Base-by-base conservation (phyloP, 2,329 filamentous ascomycete species). In the Monosporascus sp. region DNA sequence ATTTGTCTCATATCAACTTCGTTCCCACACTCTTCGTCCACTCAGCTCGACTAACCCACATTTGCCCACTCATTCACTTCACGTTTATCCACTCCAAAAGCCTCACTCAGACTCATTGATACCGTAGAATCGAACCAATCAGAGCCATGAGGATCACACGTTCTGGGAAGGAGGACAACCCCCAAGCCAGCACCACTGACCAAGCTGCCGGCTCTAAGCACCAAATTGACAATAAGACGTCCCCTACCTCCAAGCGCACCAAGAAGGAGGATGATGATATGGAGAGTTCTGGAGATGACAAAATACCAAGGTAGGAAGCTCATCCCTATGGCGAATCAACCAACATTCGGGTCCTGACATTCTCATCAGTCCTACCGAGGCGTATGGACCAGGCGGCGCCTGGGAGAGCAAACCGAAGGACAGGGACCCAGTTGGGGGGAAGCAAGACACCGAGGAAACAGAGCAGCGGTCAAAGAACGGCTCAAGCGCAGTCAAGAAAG, bases 241-340 rank as follows among this genome's bases (percentile, higher is more conserved):
- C 72, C 1, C 68, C 72, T 24, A 58, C 71, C 45, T 58, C 71
- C 14, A 76, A 78, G 61, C 72, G 72, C 24, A 65, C 67, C n/a
- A 70, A 67, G 52, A 67, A 62, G 50, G 59, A 57, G 9, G 55
- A 62, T 14, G 56, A 55, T 15, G 73, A 71, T 57, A 72, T 75
- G 54, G 79, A 83, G 62, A 74, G 74, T 59, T 80, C 77, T 0
- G 71, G 82, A 36, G 79, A 83, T 54, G 77, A 81, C 57, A 75
- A 72, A 1, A 66, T 80, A 43, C 68, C 70, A 9, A 66, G 57
- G 65, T 66, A 55, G 15, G 52, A 44, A 17, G 5, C 7, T 36
- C 6, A 20, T 27, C 37, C 17, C 1, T 6, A 50, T 39, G 15
- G 14, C 27, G 6, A 54, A 5, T 36, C 36, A 11, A 49, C 35